Evolutionary conservation across 495 filamentous ascomycete species (phyloP).

Genomic region (Trichoderma orchidacearum): DNA sequence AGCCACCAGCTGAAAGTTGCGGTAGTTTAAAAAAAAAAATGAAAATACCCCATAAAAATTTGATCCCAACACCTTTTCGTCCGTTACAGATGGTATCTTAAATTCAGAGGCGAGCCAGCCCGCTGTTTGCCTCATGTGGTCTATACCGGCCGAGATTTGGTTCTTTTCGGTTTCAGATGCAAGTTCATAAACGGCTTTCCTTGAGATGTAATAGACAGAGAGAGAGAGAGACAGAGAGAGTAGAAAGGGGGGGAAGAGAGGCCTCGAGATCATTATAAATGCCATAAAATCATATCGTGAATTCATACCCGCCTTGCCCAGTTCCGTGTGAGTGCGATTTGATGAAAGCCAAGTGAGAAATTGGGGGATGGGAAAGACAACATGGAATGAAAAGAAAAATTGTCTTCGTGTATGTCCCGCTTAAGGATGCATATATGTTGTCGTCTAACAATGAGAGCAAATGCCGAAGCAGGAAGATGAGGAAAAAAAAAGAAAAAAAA

Average conservation of each 20-base stretch:
- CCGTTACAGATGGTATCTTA: not conserved
- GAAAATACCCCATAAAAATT: not conserved
- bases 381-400: not conserved
- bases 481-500: not conserved
- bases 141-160: not conserved
- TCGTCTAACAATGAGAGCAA: not conserved
- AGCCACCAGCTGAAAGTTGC: not conserved
- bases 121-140: not conserved
- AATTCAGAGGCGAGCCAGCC: not conserved
- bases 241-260: no score
- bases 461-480: not conserved
- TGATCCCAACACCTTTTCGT: not conserved
- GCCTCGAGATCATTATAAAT: not conserved
- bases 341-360: not conserved
- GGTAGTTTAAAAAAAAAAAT: not conserved
- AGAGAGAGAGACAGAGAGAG: no score
- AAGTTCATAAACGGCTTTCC: no score
- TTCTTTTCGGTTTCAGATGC: no score
- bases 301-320: not conserved
- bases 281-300: not conserved
- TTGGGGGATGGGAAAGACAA: not conserved
- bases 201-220: no score
- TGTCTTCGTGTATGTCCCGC: no score
- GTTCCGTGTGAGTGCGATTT: not conserved
- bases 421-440: not conserved